Evolutionary conservation across 169 alveolate genomes (phyloP).

Genomic region (Cytauxzoon felis): DNA sequence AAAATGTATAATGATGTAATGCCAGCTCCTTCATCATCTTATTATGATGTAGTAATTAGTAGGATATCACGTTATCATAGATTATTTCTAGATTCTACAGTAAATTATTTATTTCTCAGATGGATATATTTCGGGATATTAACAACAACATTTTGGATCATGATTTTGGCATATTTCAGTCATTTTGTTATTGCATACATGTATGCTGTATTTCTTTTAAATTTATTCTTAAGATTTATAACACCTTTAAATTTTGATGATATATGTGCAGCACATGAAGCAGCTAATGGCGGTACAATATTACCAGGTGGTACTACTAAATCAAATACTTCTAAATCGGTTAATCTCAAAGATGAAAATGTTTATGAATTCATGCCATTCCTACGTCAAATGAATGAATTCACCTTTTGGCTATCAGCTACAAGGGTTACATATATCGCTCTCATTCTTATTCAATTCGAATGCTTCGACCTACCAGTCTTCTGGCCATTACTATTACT

Average conservation of each 20-base stretch:
- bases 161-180: constrained; percentile 44
- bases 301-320: constrained; percentile 47
- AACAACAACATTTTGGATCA: constrained; percentile 44
- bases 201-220: constrained; percentile 68
- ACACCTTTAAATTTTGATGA: constrained; percentile 74
- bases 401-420: constrained; percentile 82
- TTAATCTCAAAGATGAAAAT: constrained; percentile 34
- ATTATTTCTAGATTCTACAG: constrained; percentile 43
- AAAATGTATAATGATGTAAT: no score
- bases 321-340: background rate
- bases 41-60: no score
- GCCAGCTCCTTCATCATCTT: no score
- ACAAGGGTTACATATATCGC: constrained; percentile 70
- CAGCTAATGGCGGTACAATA: constrained; percentile 67
- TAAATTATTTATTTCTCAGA: constrained; percentile 48
- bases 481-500: constrained; percentile 88
- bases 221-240: constrained; percentile 62
- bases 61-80: background rate
- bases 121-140: constrained; percentile 62
- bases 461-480: constrained; percentile 82
- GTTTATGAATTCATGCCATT: constrained; percentile 85
- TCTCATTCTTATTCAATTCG: constrained; percentile 63
- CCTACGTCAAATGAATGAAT: constrained; percentile 83
- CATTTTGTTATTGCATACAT: constrained; percentile 73
- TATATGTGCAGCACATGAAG: constrained; percentile 72